Evolutionary conservation across 306 rosid species (phyloP), one percentile per base, ranked within the genome.

Genomic region (Gleditsia sinensis): DNA sequence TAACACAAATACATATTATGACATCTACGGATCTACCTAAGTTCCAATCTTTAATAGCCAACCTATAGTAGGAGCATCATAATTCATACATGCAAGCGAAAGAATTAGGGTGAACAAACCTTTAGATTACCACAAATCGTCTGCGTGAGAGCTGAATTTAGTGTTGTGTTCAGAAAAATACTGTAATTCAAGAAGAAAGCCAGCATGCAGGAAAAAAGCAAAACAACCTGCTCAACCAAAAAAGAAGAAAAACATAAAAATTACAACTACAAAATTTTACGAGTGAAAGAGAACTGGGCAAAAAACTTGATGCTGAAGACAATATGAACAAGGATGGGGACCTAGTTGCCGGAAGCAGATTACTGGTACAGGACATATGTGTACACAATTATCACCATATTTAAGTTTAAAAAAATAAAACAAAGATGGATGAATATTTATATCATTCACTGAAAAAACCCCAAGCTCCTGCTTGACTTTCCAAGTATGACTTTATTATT

Each of bases 141-240:
- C 80, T 92, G 96, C 0, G 90, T 84, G 13, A 92, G 77, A 5
- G 97, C 93, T 54, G 97, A 92, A 85, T 92, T 92, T n/a, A 92
- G 85, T 57, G 96, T 92, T 33, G 97, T 92, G 77, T 92, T 92
- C 30, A 92, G 88, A 63, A 92, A 92, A 81, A 92, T 84, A 79
- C 93, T 77, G 81, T 88, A 92, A 71, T 92, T 92, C 87, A 92
- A 82, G 88, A 92, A 86, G 89, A 89, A 92, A 42, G 97, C 97
- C 34, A 92, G 75, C 53, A 72, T 60, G 75, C 97, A 92, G 37
- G 96, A 92, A 74, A 87, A 86, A 33, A 92, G 81, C 84, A 92
- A 69, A 81, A 89, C 88, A 55, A 67, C 88, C 96, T 92, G 93
- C 61, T 57, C 34, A 60, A 5, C 45, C 54, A 27, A 8, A 63